These are phyloP conservation scores for Physaria fendleri DNA, from an alignment of 345 rosid genomes.

Conservation along the genomic window DNA sequence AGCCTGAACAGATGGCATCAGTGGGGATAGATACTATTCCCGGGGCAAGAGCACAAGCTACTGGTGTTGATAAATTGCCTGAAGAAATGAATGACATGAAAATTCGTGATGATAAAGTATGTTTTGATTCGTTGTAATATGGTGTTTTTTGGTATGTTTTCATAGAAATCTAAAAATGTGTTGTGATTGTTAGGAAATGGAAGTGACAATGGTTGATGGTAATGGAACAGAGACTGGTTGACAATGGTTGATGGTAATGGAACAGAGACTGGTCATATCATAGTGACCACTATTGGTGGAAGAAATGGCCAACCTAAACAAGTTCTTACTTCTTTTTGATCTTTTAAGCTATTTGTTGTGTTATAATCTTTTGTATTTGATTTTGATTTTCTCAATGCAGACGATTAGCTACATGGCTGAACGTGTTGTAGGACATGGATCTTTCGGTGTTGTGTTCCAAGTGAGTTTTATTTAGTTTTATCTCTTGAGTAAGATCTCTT, in stretches of 20 bases:
- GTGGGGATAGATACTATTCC: constrained; percentile 51
- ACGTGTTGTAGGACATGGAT: constrained; percentile 95
- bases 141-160: neutral
- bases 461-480: constrained; percentile 34
- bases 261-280: constrained; percentile 91
- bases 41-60: constrained; percentile 43
- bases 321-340: constrained; percentile 33
- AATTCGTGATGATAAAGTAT: constrained; percentile 52
- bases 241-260: constrained; percentile 88
- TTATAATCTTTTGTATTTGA: neutral
- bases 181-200: constrained; percentile 67
- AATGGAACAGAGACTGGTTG: constrained; percentile 89
- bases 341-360: neutral
- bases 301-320: constrained; percentile 94
- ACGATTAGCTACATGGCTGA: constrained; percentile 99
- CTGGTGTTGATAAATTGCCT: constrained; percentile 64
- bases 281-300: constrained; percentile 96
- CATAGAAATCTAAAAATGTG: neutral
- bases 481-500: too few relatives aligned
- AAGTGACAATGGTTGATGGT: constrained; percentile 79
- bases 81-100: constrained; percentile 88
- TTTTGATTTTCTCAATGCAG: constrained; percentile 33
- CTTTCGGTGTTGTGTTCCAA: constrained; percentile 98
- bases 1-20: constrained; percentile 57
- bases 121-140: neutral